Percentiles rank a stretch among this genome's conserved stretches.
Evolutionary conservation across 148 eudicot species (phyloP).

Genomic region (Talinum fruticosum): DNA sequence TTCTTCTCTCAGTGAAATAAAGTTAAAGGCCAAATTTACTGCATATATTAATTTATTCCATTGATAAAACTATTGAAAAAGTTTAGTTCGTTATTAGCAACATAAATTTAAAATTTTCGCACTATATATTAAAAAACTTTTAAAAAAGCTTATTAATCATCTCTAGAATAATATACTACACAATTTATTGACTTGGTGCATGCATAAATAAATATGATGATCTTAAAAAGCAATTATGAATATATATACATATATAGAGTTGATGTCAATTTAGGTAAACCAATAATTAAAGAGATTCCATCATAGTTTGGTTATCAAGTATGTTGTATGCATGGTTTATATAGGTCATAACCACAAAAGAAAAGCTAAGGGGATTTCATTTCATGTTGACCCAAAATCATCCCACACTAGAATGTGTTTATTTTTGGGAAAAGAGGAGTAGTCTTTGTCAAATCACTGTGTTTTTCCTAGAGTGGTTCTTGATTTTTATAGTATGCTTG

Average conservation of each 20-base stretch:
- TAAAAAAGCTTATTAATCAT: too few species aligned
- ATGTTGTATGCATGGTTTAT: not conserved
- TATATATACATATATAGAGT: not conserved
- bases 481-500: too few species aligned
- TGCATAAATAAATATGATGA: too few species aligned
- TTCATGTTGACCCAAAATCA: not conserved
- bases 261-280: not conserved
- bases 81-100: too few species aligned
- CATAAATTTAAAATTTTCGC: too few species aligned
- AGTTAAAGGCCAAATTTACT: too few species aligned
- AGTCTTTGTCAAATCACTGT: not conserved
- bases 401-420: not conserved
- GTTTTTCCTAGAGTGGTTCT: not conserved
- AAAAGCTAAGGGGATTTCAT: not conserved
- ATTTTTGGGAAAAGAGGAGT: not conserved
- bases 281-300: not conserved
- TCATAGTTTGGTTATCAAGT: not conserved
- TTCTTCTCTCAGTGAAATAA: too few species aligned
- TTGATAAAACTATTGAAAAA: too few species aligned
- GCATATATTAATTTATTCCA: too few species aligned
- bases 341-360: not conserved
- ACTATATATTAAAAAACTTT: too few species aligned
- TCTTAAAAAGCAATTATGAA: not conserved
- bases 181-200: too few species aligned
- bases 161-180: too few species aligned